These are phyloP conservation scores for Pythium volutum DNA, from an alignment of 352 stramenopile species.

Conservation along the genomic window DNA sequence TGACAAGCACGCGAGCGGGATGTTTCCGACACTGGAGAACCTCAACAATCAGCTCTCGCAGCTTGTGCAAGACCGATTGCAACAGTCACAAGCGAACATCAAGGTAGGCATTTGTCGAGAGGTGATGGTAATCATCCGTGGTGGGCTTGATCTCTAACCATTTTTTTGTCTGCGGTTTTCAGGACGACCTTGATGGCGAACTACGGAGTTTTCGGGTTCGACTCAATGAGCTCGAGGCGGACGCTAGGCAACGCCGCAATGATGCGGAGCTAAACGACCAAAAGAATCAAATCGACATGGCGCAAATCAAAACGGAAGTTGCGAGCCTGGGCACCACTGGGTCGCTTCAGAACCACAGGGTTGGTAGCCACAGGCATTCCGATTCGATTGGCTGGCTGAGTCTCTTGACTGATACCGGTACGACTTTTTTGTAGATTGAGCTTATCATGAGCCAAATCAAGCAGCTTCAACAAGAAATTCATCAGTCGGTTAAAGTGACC, in stretches of 20 bases:
- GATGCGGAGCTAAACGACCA: conserved; percentile 81
- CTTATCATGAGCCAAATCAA: conserved; percentile 54
- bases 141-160: neutral
- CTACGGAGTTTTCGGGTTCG: conserved; percentile 70
- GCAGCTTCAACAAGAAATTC: conserved; percentile 58
- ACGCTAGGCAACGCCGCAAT: conserved; percentile 64
- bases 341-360: conserved; percentile 69
- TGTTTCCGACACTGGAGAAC: conserved; percentile 79
- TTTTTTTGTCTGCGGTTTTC: neutral
- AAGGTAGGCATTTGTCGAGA: conserved; percentile 24
- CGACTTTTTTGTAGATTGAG: conserved; percentile 26
- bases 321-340: conserved; percentile 59
- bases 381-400: no score
- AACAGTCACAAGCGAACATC: conserved; percentile 42
- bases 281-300: conserved; percentile 63
- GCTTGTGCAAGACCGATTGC: conserved; percentile 69
- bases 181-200: conserved; percentile 69
- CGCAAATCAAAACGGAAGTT: conserved; percentile 71
- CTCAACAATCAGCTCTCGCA: conserved; percentile 76
- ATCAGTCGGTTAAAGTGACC: conserved; percentile 38
- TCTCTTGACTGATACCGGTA: neutral
- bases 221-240: conserved; percentile 67
- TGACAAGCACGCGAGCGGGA: conserved; percentile 79
- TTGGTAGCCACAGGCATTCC: conserved; percentile 3
- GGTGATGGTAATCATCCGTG: neutral